Evolutionary conservation across 2,329 filamentous ascomycete species (phyloP).

Genomic region (Aspergillus sp.): DNA sequence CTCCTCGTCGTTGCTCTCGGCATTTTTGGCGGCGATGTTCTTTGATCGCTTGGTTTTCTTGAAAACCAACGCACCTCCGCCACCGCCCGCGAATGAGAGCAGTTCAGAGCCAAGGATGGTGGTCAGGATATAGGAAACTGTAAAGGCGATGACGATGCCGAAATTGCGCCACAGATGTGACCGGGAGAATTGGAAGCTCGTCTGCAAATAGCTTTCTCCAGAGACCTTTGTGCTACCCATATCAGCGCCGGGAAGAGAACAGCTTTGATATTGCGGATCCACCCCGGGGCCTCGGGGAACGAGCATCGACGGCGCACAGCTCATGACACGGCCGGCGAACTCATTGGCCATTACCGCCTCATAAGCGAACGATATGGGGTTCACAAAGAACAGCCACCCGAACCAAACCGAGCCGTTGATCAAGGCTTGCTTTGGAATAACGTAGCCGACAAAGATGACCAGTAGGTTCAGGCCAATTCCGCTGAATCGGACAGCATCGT

Average conservation of each 20-base stretch:
- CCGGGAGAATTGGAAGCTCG: slow-evolving; percentile 49
- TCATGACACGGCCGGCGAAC: slow-evolving; percentile 47
- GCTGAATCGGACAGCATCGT: slow-evolving; percentile 56
- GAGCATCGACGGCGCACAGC: slow-evolving; percentile 50
- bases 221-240: slow-evolving; percentile 43
- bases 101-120: slow-evolving; percentile 62
- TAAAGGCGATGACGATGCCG: slow-evolving; percentile 66
- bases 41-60: slow-evolving; percentile 58
- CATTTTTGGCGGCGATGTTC: slow-evolving; percentile 39
- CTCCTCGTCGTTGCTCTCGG: slow-evolving; percentile 48
- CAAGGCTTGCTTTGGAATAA: slow-evolving; percentile 57
- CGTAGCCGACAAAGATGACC: slow-evolving; percentile 57
- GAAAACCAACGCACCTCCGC: slow-evolving; percentile 62
- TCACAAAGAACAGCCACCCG: slow-evolving; percentile 51
- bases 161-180: slow-evolving; percentile 62
- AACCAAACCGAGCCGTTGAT: slow-evolving; percentile 55
- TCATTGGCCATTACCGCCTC: slow-evolving; percentile 61
- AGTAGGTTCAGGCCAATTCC: slow-evolving; percentile 53
- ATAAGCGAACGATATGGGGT: slow-evolving; percentile 52
- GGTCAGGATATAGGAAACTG: slow-evolving; percentile 61
- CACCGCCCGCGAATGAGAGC: slow-evolving; percentile 52
- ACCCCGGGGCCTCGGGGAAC: slow-evolving; percentile 51
- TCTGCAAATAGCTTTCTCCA: slow-evolving; percentile 46
- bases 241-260: slow-evolving; percentile 49
- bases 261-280: slow-evolving; percentile 52